phyloP scores from a whole-genome alignment of 306 rosid genomes.

The Comarum palustre region DNA sequence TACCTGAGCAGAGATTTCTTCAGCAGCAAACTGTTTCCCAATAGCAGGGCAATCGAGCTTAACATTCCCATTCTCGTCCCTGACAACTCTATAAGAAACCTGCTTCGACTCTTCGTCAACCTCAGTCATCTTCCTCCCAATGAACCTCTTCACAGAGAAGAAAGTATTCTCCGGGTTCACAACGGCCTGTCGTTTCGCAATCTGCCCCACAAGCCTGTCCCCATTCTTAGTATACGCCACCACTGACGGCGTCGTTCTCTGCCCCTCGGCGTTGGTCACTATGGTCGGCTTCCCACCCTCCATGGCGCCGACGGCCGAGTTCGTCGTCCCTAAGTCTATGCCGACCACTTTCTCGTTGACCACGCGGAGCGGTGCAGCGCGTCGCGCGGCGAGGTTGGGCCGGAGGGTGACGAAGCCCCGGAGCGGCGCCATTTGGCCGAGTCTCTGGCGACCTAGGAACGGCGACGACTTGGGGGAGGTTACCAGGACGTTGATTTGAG shows the following conservation, averaged over 20 bases:
- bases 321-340: constrained; percentile 25
- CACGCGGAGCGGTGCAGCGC: constrained; percentile 6
- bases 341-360: constrained; percentile 23
- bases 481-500: constrained; percentile 9
- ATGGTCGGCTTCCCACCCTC: constrained; percentile 25
- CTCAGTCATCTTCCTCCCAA: constrained; percentile 66
- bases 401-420: constrained; percentile 9
- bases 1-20: constrained; percentile 91
- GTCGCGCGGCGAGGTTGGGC: neutral
- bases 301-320: constrained; percentile 22
- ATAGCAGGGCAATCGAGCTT: constrained; percentile 67
- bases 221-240: constrained; percentile 66
- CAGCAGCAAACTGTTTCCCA: constrained; percentile 62
- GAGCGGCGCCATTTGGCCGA: constrained; percentile 11
- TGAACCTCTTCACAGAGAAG: constrained; percentile 67
- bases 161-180: constrained; percentile 67
- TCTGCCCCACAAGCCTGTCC: constrained; percentile 64
- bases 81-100: constrained; percentile 56
- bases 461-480: neutral
- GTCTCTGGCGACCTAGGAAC: constrained; percentile 9
- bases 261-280: constrained; percentile 17
- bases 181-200: constrained; percentile 69
- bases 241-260: constrained; percentile 39
- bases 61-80: constrained; percentile 68
- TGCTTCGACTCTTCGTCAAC: constrained; percentile 70